Base-by-base conservation (phyloP, 768 basidiomycete species). In the Mycena floridula region DNA sequence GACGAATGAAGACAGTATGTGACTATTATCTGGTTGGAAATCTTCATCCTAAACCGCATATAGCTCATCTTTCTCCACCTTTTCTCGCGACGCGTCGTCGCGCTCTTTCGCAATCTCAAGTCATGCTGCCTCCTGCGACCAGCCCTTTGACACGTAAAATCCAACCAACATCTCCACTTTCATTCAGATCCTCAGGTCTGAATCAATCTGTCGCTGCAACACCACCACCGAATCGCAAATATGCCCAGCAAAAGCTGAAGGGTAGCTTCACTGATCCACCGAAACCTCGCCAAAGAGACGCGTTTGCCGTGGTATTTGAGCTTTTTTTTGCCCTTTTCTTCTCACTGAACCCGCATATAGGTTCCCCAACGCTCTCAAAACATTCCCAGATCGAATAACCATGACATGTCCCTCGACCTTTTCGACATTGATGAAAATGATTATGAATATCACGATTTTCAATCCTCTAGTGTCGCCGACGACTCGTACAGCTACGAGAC, bases 391-490 rank as follows among this genome's bases (percentile, higher is more conserved):
- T 57, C 54, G 20, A 42, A 24, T 24, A 66, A 64, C 43, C 61
- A 61, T 56, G 73, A 72, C 53, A 64, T 72, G 55, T 65, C 69
- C 54, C 52, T 72, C 32, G 76, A 85, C 27, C 65, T 86, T 45
- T 87, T 84, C 57, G 81, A 87, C 55, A 86, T 88, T 49, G 79
- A 85, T 53, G 85, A 87, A 59, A 79, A 81, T 54, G 77, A 79
- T 46, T 75, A 76, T 53, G 79, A 80, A 55, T 65, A 68, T 45
- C 59, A 64, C 37, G 67, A 70, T n/a, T 61, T 61, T 48, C 54
- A 56, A 22, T 54, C 59, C 24, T 64, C 67, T 37, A 61, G 69
- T 43, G 67, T 43, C 21, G 28, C 32, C 24, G 47, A 48, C 21
- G 38, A 37, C 25, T 32, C 27, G 15, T 43, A 48, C 24, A 30